Percentiles rank a stretch among this genome's conserved stretches.
phyloP scores from a whole-genome alignment of 2,329 filamentous ascomycete species.

The Fusarium algeriense region DNA sequence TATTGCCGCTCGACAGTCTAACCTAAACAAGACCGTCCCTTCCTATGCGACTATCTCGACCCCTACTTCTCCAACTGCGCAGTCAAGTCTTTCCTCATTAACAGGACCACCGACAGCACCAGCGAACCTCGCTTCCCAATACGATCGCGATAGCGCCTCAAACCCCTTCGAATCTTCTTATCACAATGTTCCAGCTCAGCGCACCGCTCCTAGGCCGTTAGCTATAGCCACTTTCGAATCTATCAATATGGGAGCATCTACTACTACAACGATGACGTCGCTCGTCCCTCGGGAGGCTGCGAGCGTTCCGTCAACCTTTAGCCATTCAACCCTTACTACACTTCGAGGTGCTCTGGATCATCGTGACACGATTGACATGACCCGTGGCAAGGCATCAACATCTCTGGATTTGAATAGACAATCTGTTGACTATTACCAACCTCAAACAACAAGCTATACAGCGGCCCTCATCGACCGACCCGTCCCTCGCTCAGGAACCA shows the following conservation, averaged over 20 bases:
- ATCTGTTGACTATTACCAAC: conserved; percentile 41
- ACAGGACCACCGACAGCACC: conserved; percentile 25
- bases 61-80: conserved; percentile 16
- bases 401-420: conserved; percentile 53
- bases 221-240: conserved; percentile 52
- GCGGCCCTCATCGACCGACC: conserved; percentile 48
- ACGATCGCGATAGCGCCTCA: conserved; percentile 39
- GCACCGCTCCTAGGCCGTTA: conserved; percentile 54
- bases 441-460: conserved; percentile 44
- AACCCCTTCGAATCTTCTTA: conserved; percentile 23
- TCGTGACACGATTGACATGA: conserved; percentile 49
- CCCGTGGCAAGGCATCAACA: conserved; percentile 48
- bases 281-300: conserved; percentile 47
- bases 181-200: conserved; percentile 53
- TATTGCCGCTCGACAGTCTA: conserved; percentile 26
- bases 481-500: conserved; percentile 36
- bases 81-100: conserved; percentile 13
- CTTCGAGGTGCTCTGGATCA: conserved; percentile 55
- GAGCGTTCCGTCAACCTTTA: conserved; percentile 51
- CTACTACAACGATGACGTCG: conserved; percentile 49
- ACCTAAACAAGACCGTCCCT: conserved; percentile 26
- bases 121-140: conserved; percentile 21
- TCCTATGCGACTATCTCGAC: conserved; percentile 25
- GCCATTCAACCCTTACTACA: conserved; percentile 49
- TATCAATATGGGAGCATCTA: conserved; percentile 51